phyloP scores from a whole-genome alignment of 2,329 filamentous ascomycete species.

The Periconia digitata region DNA sequence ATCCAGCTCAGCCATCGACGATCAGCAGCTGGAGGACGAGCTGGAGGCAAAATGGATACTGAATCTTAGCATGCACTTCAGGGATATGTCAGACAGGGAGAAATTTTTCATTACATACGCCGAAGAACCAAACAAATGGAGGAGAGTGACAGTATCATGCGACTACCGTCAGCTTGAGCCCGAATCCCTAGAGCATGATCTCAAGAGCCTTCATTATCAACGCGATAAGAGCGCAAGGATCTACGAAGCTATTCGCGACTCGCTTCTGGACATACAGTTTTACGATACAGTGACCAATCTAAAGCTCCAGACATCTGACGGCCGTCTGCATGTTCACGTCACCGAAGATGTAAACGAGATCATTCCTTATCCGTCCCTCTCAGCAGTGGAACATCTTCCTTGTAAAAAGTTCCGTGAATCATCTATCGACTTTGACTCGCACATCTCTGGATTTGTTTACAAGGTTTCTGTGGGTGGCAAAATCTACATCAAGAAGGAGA shows the following conservation, averaged over 20 bases:
- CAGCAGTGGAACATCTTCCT: constrained; percentile 71
- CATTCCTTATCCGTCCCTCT: constrained; percentile 77
- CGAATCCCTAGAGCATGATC: constrained; percentile 82
- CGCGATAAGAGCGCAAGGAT: constrained; percentile 91
- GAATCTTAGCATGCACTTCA: constrained; percentile 97
- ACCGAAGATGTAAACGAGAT: constrained; percentile 98
- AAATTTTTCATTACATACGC: constrained; percentile 98
- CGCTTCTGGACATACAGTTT: constrained; percentile 89
- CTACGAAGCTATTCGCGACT: constrained; percentile 92
- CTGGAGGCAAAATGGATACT: constrained; percentile 90
- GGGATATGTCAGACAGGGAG: constrained; percentile 87
- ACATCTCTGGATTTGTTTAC: constrained; percentile 97
- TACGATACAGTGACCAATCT: constrained; percentile 95
- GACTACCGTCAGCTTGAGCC: constrained; percentile 83
- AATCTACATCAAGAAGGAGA: constrained; percentile 94
- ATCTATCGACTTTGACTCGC: constrained; percentile 80
- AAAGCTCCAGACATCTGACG: constrained; percentile 85
- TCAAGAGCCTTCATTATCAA: constrained; percentile 77
- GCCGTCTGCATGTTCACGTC: constrained; percentile 90
- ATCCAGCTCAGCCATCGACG: constrained; percentile 48
- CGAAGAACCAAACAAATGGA: constrained; percentile 76
- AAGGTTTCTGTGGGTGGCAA: constrained; percentile 73
- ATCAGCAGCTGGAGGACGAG: constrained; percentile 72
- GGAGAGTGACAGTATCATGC: constrained; percentile 86
- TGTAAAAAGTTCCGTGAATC: constrained; percentile 65